Conservation (phyloP, 2,329 filamentous ascomycete genomes). For the Cytospora paraplurivora region DNA sequence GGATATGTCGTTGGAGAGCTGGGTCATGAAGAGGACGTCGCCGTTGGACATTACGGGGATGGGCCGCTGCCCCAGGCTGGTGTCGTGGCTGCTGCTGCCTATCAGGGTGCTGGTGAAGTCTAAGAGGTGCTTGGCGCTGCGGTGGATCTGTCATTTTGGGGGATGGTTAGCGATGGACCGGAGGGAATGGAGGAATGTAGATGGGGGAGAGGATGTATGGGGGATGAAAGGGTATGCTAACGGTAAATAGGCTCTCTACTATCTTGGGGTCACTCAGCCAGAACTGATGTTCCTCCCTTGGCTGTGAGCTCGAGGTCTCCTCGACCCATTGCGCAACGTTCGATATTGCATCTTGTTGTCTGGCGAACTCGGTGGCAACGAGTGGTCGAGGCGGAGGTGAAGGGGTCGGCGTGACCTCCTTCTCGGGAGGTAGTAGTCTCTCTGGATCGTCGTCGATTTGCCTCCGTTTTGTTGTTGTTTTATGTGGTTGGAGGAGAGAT, state of each 20-base stretch:
- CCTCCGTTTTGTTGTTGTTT: background rate
- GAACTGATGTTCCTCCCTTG: conserved; percentile 25
- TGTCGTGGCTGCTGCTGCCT: conserved; percentile 24
- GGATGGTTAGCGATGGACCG: background rate
- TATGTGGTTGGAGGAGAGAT: background rate
- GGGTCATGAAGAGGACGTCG: conserved; percentile 30
- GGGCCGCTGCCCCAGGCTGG: conserved; percentile 17
- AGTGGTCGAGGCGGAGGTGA: background rate
- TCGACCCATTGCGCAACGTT: conserved; percentile 14
- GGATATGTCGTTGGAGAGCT: conserved; percentile 29
- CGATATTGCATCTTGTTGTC: background rate
- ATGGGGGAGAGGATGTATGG: background rate
- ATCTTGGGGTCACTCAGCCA: conserved; percentile 29
- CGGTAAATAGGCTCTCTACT: conserved; percentile 30
- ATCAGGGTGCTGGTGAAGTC: conserved; percentile 27
- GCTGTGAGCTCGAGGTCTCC: conserved; percentile 7
- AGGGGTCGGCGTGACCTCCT: conserved; percentile 1
- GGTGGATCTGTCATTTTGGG: conserved; percentile 23
- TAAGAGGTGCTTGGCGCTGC: conserved; percentile 28
- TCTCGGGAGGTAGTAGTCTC: background rate
- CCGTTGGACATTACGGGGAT: conserved; percentile 29
- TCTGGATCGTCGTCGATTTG: background rate
- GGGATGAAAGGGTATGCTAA: background rate
- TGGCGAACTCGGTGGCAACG: background rate
- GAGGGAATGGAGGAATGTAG: background rate